Base-by-base conservation (phyloP, 768 basidiomycete species). In the Leccinum incarnatum region DNA sequence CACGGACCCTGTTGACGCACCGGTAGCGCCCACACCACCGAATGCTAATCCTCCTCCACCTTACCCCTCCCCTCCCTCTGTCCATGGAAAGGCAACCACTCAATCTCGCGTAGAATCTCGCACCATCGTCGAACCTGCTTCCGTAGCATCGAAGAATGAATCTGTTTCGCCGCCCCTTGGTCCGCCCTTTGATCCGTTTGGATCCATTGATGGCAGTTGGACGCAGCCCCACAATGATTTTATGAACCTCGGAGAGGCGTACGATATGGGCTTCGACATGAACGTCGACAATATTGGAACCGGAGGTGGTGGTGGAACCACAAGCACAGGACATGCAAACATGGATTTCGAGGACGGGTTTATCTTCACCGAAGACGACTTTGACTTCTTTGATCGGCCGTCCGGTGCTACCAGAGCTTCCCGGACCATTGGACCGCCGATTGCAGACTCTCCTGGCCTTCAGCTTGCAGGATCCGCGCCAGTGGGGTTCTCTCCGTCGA, bases 321-420 rank as follows among this genome's bases (percentile, higher is more conserved):
- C 66, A 30, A 64, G 61, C 46, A 59, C 67, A 32, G 68, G 57
- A 5, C 70, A 65, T 40, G 69, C 72, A 53, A 72, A 72, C 53
- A 72, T 79, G 71, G 83, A 82, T 46, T 83, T 83, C 54, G 84
- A 86, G 34, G 81, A 84, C 21, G 80, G 78, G 1, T 87, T 93
- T 65, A 65, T 61, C 23, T 72, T 73, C 51, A 93, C 92, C 0
- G 92, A 95, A 53, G 92, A 93, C 56, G 92, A 95, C 71, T 95
- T 94, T 71, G 88, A 83, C 69, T 94, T 91, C 72, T 95, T 93
- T 68, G 91, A 94, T 67, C 79, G 78, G 25, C 85, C 84, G 0
- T 76, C 80, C 1, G 59, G 63, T 29, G 57, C 65, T 47, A 54
- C 67, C 8, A 67, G 71, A 32, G 36, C 65, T 37, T 25, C 70